phyloP scores from a whole-genome alignment of 371 early-diverging fungal genomes.

The Thermomucor indicae-seudaticae region DNA sequence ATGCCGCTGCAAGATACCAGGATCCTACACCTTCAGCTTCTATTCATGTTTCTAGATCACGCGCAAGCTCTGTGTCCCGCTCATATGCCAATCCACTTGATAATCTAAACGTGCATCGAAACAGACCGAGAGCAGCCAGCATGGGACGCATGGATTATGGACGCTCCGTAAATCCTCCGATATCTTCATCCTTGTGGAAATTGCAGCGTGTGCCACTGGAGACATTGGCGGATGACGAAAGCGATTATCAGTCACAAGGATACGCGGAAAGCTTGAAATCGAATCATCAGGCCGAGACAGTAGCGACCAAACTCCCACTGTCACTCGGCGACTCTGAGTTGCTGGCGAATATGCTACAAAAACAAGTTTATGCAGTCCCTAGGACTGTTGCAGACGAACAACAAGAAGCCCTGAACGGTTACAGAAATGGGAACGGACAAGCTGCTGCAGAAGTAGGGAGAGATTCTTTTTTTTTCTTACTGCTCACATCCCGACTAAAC shows the following conservation, averaged over 20 bases:
- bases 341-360: conserved; percentile 40
- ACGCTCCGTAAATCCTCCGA: conserved; percentile 22
- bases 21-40: conserved; percentile 12
- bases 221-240: conserved; percentile 35
- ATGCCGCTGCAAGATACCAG: conserved; percentile 58
- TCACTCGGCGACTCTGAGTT: conserved; percentile 49
- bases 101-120: conserved; percentile 46
- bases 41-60: conserved; percentile 6
- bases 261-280: background rate
- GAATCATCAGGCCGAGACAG: background rate
- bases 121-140: conserved; percentile 58
- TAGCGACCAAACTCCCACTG: conserved; percentile 12
- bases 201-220: conserved; percentile 43
- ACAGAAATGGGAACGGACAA: conserved; percentile 13
- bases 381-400: background rate
- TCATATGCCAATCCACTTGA: conserved; percentile 35
- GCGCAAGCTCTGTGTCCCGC: conserved; percentile 25
- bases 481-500: no score
- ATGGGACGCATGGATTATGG: conserved; percentile 54
- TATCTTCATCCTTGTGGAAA: conserved; percentile 32
- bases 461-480: no score
- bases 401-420: conserved; percentile 7
- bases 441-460: conserved; percentile 13
- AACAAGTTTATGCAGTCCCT: conserved; percentile 3
- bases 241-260: conserved; percentile 1